phyloP scores from a whole-genome alignment of 2,329 filamentous ascomycete species.

The Aaosphaeria pasadenensis region DNA sequence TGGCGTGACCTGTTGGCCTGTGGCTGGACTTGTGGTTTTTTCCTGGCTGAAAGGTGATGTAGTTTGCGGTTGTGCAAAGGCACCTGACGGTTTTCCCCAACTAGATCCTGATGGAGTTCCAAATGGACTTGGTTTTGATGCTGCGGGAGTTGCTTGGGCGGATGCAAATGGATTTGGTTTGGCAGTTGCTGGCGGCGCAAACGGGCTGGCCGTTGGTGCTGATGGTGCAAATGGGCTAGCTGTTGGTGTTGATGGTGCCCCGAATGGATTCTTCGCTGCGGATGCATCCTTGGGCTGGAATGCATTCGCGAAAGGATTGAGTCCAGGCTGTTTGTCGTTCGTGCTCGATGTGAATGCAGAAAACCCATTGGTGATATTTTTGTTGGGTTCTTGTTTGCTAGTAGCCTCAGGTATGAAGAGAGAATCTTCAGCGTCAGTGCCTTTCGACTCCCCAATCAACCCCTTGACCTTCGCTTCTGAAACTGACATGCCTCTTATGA shows the following conservation, averaged over 20 bases:
- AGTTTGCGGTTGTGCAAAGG: neutral
- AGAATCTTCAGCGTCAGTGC: conserved; percentile 30
- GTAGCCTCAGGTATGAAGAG: conserved; percentile 40
- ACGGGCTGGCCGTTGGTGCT: neutral
- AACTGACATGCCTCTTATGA: conserved; percentile 57
- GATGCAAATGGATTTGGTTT: neutral
- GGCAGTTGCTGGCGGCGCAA: neutral
- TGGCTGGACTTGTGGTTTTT: conserved; percentile 1
- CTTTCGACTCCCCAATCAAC: conserved; percentile 39
- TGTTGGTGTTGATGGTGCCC: neutral
- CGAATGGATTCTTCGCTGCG: neutral
- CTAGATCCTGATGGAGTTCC: neutral
- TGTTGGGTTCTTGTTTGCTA: conserved; percentile 3
- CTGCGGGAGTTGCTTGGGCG: neutral
- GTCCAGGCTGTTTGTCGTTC: neutral
- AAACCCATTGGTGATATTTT: conserved; percentile 3
- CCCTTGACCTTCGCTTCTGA: conserved; percentile 48
- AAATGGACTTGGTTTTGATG: neutral
- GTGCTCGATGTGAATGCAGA: neutral
- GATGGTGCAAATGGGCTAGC: neutral
- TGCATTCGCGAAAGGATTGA: conserved; percentile 16
- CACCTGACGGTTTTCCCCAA: neutral
- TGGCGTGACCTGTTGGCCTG: conserved; percentile 12
- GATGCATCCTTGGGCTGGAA: conserved; percentile 10
- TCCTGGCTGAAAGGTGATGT: neutral